Base-by-base conservation (phyloP, 768 basidiomycete species). In the Lentinula raphanica region DNA sequence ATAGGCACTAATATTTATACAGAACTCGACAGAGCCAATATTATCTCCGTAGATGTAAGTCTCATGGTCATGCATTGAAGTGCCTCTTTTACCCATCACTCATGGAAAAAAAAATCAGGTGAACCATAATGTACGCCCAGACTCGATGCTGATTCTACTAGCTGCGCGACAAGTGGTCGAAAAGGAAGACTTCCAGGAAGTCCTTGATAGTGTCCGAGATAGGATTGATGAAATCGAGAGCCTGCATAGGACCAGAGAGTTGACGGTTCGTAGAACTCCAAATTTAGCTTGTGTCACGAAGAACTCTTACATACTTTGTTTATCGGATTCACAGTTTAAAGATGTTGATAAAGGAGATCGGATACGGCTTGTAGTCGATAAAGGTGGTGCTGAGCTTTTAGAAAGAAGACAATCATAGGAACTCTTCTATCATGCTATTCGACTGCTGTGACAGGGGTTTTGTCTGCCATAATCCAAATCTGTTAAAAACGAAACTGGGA, bases 191-290 rank as follows among this genome's bases (percentile, higher is more conserved):
- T 94, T 95, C 65, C 85, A 93, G 50, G 86, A 90, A n/a, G 66
- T 85, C 35, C 77, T 92, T 17, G 80, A 91, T 60, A 77, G 76
- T 53, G 92, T 92, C 5, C 77, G 89, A 50, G 82, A 82, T 59
- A 78, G 94, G 13, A 84, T 94, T 39, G 89, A 93, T 69, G 87
- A 90, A 70, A 94, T 95, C 65, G 93, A 95, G 72, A 88, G 86
- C 69, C 66, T 93, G 58, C 89, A 90, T 59, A 79, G 90, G 42
- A 92, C 90, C 23, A 74, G 87, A 58, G 89, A 92, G 70, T 69
- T 91, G 60, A 90, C 87, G 42, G 88, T 90, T 64, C 35, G 81
- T 74, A 27, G 25, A 56, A 13, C n/a, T n/a, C n/a, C 13, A 58
- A 7, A 61, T 54, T 27, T 25, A 23, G n/a, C n/a, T n/a, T n/a